Percentiles rank a stretch among this genome's conserved stretches.
Conservation (phyloP, 139 green algal genomes). For the Chlorella sorokiniana region DNA sequence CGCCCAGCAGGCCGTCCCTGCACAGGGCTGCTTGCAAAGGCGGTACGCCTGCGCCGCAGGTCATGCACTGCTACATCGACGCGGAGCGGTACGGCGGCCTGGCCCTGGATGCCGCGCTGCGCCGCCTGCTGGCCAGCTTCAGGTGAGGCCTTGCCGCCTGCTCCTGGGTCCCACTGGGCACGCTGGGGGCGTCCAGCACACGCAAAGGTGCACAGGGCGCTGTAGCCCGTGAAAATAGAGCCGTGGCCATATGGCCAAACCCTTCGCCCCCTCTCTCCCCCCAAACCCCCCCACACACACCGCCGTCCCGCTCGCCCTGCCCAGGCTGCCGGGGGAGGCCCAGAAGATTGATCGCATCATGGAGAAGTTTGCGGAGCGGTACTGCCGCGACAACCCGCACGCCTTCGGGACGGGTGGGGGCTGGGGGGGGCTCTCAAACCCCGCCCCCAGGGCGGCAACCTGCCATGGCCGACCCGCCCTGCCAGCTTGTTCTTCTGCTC, state of each 20-base stretch:
- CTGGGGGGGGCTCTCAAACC: not conserved
- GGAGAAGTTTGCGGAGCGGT: conserved; percentile 92
- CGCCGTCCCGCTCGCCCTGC: not conserved
- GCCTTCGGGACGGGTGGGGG: conserved; percentile 57
- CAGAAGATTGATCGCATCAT: conserved; percentile 99
- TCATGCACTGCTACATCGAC: conserved; percentile 87
- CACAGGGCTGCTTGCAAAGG: no score
- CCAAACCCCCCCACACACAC: not conserved
- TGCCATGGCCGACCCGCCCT: no score
- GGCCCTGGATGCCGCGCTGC: conserved; percentile 75
- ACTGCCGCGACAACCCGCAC: conserved; percentile 73
- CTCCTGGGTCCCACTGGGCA: not conserved
- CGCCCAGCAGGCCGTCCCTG: no score
- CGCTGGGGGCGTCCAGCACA: no score
- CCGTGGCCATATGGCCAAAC: not conserved
- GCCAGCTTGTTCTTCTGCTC: no score
- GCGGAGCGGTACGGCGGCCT: conserved; percentile 52
- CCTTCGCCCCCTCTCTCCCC: not conserved
- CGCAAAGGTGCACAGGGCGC: no score
- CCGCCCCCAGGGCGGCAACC: no score
- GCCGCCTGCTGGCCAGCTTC: conserved; percentile 75
- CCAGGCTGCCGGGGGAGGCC: conserved; percentile 90
- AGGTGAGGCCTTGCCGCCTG: conserved; percentile 13
- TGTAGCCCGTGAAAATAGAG: not conserved
- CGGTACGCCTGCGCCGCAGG: no score